Percentiles rank a stretch among this genome's conserved stretches.
These are phyloP conservation scores for Mycena epipterygia DNA, from an alignment of 768 basidiomycete genomes.

Conservation along the genomic window DNA sequence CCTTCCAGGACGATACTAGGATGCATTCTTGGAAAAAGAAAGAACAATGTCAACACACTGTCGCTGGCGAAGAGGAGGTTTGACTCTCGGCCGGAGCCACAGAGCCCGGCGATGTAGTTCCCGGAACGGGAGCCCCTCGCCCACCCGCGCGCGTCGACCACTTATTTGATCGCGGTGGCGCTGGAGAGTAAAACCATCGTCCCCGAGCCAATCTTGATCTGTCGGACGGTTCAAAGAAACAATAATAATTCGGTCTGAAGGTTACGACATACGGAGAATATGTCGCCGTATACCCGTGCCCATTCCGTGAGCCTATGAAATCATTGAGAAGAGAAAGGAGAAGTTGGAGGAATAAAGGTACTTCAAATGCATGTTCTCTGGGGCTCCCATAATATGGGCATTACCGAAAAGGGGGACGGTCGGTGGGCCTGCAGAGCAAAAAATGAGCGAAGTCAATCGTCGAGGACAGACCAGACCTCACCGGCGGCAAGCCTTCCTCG, in stretches of 20 bases:
- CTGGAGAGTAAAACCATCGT: constrained; percentile 13
- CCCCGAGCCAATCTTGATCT: neutral
- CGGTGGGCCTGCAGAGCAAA: neutral
- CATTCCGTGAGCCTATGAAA: neutral
- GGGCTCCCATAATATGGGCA: neutral
- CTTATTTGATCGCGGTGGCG: constrained; percentile 8
- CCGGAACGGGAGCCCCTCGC: neutral
- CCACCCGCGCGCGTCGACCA: constrained; percentile 11
- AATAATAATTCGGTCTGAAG: neutral
- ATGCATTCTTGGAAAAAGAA: neutral
- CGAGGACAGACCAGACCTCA: neutral
- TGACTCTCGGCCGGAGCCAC: neutral
- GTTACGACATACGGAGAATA: neutral
- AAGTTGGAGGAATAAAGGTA: neutral
- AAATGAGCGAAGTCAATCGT: neutral
- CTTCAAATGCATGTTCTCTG: neutral
- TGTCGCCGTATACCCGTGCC: constrained; percentile 10
- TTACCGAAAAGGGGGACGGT: neutral
- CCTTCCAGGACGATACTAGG: neutral
- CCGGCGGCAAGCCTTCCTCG: constrained; percentile 3
- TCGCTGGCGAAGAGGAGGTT: constrained; percentile 3
- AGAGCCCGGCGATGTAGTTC: constrained; percentile 6
- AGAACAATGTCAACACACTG: neutral
- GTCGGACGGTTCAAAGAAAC: neutral
- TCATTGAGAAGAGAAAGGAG: neutral